phyloP scores from a whole-genome alignment of 768 basidiomycete species.

The Trichaptum fuscoviolaceum region DNA sequence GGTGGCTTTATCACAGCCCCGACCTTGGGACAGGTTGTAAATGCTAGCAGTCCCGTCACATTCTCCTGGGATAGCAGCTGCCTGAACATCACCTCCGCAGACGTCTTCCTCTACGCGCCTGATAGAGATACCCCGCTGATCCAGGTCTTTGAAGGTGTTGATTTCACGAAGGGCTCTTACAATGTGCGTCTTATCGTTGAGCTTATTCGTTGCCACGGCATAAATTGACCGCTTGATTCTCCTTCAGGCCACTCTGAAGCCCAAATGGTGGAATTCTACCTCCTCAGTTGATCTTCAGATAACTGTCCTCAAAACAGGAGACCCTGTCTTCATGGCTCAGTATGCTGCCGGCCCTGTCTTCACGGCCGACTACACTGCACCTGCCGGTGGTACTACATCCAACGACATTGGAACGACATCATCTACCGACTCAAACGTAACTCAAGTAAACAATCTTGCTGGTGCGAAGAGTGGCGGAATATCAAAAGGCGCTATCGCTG shows the following conservation, averaged over 20 bases:
- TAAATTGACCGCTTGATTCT: not conserved
- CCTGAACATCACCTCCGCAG: slow-evolving; percentile 36
- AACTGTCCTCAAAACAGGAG: slow-evolving; percentile 46
- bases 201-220: not conserved
- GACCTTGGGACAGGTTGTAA: slow-evolving; percentile 38
- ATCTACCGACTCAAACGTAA: slow-evolving; percentile 35
- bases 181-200: slow-evolving; percentile 11
- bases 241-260: slow-evolving; percentile 39
- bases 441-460: slow-evolving; percentile 28
- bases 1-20: slow-evolving; percentile 64
- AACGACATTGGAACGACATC: slow-evolving; percentile 36
- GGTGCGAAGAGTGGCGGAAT: slow-evolving; percentile 26
- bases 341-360: slow-evolving; percentile 67
- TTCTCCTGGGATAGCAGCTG: slow-evolving; percentile 66
- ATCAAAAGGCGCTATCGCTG: slow-evolving; percentile 58
- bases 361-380: slow-evolving; percentile 51
- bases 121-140: slow-evolving; percentile 35
- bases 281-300: slow-evolving; percentile 47
- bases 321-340: slow-evolving; percentile 44
- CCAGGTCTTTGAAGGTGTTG: slow-evolving; percentile 54
- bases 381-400: slow-evolving; percentile 32
- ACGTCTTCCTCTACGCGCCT: slow-evolving; percentile 66
- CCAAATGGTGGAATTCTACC: slow-evolving; percentile 70
- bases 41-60: slow-evolving; percentile 43
- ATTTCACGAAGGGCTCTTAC: slow-evolving; percentile 44